Base-by-base conservation (phyloP, 176 grass and related monocot species). In the Phoenix roebelenii region DNA sequence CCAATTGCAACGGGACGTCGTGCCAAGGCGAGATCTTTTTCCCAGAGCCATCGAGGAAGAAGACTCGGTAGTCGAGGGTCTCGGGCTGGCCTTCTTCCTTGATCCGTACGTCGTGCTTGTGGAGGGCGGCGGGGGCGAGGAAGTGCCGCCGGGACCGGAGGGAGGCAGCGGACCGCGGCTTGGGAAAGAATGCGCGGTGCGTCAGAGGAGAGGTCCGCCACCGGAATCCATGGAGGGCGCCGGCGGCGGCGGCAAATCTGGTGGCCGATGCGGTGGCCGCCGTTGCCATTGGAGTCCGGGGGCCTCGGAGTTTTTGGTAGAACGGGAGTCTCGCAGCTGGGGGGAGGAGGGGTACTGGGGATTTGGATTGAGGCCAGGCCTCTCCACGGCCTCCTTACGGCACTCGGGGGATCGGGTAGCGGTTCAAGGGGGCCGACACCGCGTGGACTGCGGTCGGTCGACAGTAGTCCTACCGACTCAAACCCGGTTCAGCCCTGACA, bases 11-110 rank as follows among this genome's bases (percentile, higher is more conserved):
- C 23, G 93, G 87, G 60, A 97, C 84, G 68, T 92, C 93, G 66
- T 97, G 93, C 93, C 93, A 92, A 18, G 93, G 94, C 44, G 94
- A 98, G 18, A 92, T 70, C 82, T 81, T 89, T 63, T 81, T 81
- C 4, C 68, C 87, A 2, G 18, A 58, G 49, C 78, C 57, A 57
- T 98, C 85, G 9, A 83, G 76, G 79, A 98, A 81, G 88, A 93
- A 98, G 16, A 93, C 84, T 78, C 88, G 82, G 82, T 98, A 89
- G 72, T 98, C 82, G 25, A 98, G 88, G 51, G 88, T 93, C 63
- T 92, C 84, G 6, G 82, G 82, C 64, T 73, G 66, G 15, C 94
- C 94, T 50, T 67, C 59, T 73, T 78, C 74, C 94, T 83, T 72
- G 66, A 70, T 83, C 63, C 32, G 70, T 66, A 92, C 69, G 23